Percentiles rank a stretch among this genome's conserved stretches.
Conservation (phyloP, 2,329 filamentous ascomycete genomes). For the Neopestalotiopsis clavispora region DNA sequence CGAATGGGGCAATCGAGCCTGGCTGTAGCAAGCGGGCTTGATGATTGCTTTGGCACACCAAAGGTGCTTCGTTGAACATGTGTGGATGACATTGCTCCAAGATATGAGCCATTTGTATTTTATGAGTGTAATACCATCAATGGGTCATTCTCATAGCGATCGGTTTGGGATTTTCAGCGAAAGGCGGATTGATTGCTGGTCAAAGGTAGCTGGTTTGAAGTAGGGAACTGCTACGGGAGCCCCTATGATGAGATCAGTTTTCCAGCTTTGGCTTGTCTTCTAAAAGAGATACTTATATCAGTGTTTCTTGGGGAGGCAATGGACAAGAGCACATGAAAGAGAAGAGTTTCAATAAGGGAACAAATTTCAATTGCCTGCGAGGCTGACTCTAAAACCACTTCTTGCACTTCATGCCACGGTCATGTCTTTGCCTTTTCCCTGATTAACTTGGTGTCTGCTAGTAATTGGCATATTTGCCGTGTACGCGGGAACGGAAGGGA, state of each 20-base stretch:
- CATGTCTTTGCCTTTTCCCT: background rate
- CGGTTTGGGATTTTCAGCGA: conserved; percentile 13
- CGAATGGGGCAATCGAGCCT: background rate
- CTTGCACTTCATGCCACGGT: background rate
- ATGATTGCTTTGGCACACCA: background rate
- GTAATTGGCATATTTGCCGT: background rate
- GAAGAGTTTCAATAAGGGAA: background rate
- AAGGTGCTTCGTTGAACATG: background rate
- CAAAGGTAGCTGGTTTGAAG: background rate
- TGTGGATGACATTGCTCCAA: background rate
- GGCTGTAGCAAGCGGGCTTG: background rate
- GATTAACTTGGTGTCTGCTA: too few relatives aligned
- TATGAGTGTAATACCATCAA: conserved; percentile 8
- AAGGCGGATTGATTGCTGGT: background rate
- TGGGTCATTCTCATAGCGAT: conserved; percentile 12
- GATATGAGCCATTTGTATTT: background rate
- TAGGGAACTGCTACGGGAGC: background rate
- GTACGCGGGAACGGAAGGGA: too few relatives aligned
- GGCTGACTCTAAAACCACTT: background rate
- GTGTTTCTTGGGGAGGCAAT: background rate
- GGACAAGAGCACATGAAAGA: background rate
- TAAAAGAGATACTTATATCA: background rate
- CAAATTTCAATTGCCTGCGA: background rate
- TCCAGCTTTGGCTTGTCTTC: background rate
- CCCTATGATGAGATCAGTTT: background rate